phyloP scores from a whole-genome alignment of 768 basidiomycete species.

The Mycena filopes region DNA sequence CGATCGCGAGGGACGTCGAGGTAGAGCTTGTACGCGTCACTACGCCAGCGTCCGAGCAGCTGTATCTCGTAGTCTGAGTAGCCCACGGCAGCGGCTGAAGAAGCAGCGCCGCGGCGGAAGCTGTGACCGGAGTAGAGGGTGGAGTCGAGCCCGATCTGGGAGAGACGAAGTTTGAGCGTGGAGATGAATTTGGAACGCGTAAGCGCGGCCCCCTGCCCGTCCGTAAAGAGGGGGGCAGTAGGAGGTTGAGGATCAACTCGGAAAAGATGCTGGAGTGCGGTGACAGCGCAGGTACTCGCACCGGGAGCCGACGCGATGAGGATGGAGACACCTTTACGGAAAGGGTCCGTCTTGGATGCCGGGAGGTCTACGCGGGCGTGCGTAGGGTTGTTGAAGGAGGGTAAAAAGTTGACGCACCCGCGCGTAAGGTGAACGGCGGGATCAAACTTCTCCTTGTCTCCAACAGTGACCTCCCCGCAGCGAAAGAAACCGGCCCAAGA shows the following conservation, averaged over 20 bases:
- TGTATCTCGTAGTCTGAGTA: conserved; percentile 49
- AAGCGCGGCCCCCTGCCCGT: conserved; percentile 6
- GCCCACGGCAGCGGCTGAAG: conserved; percentile 43
- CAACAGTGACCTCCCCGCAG: background rate
- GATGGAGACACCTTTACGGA: background rate
- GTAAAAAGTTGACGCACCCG: background rate
- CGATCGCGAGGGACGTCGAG: conserved; percentile 39
- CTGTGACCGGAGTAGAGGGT: conserved; percentile 34
- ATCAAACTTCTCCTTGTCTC: background rate
- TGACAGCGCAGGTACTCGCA: background rate
- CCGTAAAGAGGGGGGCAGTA: background rate
- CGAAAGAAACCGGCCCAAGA: background rate
- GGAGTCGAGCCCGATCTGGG: conserved; percentile 28
- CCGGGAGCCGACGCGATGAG: background rate
- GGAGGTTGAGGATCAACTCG: background rate
- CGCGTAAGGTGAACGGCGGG: background rate
- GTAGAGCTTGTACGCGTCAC: conserved; percentile 51
- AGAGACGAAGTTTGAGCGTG: conserved; percentile 4
- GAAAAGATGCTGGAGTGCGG: background rate
- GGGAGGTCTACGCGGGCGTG: background rate
- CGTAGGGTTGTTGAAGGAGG: background rate
- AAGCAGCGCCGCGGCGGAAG: conserved; percentile 37
- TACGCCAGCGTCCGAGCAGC: conserved; percentile 48
- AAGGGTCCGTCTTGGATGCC: background rate
- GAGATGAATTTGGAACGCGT: conserved; percentile 29